These are phyloP conservation scores for Termitomyces sp. DNA, from an alignment of 768 basidiomycete genomes.

Conservation along the genomic window DNA sequence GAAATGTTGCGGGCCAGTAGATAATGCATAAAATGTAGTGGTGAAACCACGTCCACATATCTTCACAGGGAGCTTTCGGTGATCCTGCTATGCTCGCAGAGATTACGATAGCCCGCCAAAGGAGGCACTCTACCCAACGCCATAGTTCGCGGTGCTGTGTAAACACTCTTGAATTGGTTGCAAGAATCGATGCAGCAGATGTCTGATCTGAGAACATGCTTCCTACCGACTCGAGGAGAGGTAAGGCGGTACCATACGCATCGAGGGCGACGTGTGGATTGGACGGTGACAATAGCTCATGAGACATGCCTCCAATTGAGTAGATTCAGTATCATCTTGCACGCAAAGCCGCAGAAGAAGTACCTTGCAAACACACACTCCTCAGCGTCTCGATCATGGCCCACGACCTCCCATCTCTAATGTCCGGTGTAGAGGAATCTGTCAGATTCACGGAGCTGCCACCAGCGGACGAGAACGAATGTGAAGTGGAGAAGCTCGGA, in stretches of 20 bases:
- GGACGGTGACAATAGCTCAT: slow-evolving; percentile 52
- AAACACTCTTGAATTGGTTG: slow-evolving; percentile 37
- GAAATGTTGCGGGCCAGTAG: slow-evolving; percentile 78
- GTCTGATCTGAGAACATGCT: slow-evolving; percentile 16
- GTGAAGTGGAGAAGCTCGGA: slow-evolving; percentile 24
- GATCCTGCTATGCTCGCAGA: slow-evolving; percentile 41
- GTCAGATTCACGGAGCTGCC: slow-evolving; percentile 43
- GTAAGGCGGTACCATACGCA: slow-evolving; percentile 48
- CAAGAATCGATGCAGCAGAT: slow-evolving; percentile 29
- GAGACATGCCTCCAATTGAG: slow-evolving; percentile 58
- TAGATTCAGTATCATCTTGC: background rate
- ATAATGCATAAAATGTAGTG: slow-evolving; percentile 56
- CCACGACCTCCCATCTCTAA: slow-evolving; percentile 70
- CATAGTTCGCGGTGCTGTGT: slow-evolving; percentile 74
- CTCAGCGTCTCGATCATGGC: slow-evolving; percentile 67
- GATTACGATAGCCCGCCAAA: slow-evolving; percentile 76
- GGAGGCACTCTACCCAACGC: slow-evolving; percentile 76
- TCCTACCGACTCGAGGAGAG: slow-evolving; percentile 39
- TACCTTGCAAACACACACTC: slow-evolving; percentile 76
- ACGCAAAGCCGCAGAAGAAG: slow-evolving; percentile 10
- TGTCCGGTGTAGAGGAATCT: slow-evolving; percentile 40
- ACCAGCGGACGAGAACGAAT: slow-evolving; percentile 43
- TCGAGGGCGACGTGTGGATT: slow-evolving; percentile 47
- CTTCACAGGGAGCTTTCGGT: slow-evolving; percentile 26
- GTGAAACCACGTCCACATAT: slow-evolving; percentile 56